A percentile compares a stretch with the other conserved stretches of the same genome.
phyloP scores from a whole-genome alignment of 2,329 filamentous ascomycete species.

The Waltergamsia citrina region DNA sequence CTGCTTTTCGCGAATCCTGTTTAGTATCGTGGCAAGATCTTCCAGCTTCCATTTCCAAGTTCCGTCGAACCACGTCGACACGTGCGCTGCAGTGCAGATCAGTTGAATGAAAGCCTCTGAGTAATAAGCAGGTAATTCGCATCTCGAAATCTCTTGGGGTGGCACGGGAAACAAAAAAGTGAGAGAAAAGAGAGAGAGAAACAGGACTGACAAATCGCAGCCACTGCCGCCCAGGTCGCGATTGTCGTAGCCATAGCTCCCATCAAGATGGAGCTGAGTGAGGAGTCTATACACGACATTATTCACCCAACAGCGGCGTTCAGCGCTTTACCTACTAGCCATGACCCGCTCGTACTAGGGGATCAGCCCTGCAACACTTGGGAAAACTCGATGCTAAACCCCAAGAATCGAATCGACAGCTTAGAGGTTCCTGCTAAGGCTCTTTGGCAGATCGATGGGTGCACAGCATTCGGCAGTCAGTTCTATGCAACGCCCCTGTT shows the following conservation, averaged over 20 bases:
- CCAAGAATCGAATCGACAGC: conserved; percentile 51
- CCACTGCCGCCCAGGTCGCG: no score
- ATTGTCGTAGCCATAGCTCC: no score
- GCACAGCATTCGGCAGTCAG: conserved; percentile 46
- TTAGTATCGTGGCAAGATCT: no score
- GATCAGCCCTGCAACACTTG: conserved; percentile 19
- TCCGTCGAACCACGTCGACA: no score
- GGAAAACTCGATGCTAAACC: conserved; percentile 43
- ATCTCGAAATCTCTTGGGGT: no score
- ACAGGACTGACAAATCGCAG: no score
- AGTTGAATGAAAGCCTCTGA: no score
- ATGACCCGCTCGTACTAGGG: neutral
- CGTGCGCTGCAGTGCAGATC: no score
- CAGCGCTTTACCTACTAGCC: conserved; percentile 9
- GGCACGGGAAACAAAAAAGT: no score
- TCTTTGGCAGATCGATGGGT: conserved; percentile 51
- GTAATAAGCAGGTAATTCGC: no score
- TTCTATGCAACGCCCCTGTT: conserved; percentile 48
- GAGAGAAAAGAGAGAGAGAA: no score
- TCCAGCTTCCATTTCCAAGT: neutral
- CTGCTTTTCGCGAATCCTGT: neutral
- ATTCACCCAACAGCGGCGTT: conserved; percentile 51
- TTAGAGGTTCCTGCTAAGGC: conserved; percentile 32
- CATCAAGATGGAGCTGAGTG: conserved; percentile 40
- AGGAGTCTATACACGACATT: conserved; percentile 41